Evolutionary conservation across 2,329 filamentous ascomycete genomes (phyloP).

Genomic region (Stylonectria norvegica): DNA sequence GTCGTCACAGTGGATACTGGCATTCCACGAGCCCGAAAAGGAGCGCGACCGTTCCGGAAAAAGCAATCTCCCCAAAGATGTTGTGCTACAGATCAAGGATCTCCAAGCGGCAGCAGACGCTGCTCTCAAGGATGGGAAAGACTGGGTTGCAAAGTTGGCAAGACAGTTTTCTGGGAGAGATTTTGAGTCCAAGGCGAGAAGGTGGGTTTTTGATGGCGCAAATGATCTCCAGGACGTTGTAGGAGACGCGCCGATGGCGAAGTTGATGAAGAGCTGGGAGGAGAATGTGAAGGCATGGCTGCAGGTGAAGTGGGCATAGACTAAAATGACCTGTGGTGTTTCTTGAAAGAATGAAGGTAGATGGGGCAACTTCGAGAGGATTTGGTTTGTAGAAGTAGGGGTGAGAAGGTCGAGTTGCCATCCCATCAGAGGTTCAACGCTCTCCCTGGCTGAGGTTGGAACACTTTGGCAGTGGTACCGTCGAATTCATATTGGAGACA

Average conservation of each 20-base stretch:
- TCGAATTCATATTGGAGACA: too few relatives aligned
- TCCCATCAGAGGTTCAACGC: too few relatives aligned
- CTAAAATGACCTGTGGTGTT: too few relatives aligned
- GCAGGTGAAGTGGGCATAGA: constrained; percentile 32
- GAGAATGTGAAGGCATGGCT: constrained; percentile 34
- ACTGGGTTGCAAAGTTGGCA: constrained; percentile 27
- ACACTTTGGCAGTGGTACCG: too few relatives aligned
- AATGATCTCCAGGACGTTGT: constrained; percentile 23
- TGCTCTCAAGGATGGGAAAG: constrained; percentile 33
- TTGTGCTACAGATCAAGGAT: constrained; percentile 32
- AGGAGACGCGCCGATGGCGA: constrained; percentile 22
- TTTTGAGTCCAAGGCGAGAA: constrained; percentile 25
- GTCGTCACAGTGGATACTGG: constrained; percentile 33
- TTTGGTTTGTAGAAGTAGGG: too few relatives aligned
- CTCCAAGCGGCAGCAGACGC: constrained; percentile 30
- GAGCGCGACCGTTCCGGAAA: constrained; percentile 39
- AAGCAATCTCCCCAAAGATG: constrained; percentile 37
- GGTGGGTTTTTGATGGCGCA: constrained; percentile 29
- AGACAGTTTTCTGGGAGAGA: constrained; percentile 25
- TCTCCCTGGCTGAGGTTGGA: too few relatives aligned
- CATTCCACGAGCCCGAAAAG: constrained; percentile 38
- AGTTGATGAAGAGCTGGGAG: constrained; percentile 34
- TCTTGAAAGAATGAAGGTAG: too few relatives aligned
- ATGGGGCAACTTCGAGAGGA: too few relatives aligned
- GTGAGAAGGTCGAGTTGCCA: too few relatives aligned